A percentile compares a stretch with the other conserved stretches of the same genome.
These are phyloP conservation scores for Yarrowia sp. DNA, from an alignment of 805 yeast species.

Conservation along the genomic window DNA sequence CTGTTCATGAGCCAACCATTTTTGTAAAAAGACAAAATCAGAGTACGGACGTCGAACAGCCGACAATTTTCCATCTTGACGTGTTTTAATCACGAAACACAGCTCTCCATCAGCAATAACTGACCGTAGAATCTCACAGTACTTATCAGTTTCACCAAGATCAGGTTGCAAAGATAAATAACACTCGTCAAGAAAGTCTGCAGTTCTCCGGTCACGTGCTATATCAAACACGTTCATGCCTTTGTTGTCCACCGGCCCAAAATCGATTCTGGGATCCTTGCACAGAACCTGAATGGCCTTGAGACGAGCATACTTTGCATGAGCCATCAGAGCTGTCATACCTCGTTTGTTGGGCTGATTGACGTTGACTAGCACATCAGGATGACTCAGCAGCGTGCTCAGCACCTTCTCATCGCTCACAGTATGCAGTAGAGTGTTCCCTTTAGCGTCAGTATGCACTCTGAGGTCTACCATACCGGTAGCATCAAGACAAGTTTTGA, in stretches of 20 bases:
- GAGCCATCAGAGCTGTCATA: slow-evolving; percentile 69
- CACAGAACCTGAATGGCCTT: slow-evolving; percentile 57
- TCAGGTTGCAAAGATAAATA: background rate
- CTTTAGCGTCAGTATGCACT: slow-evolving; percentile 64
- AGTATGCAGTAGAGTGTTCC: slow-evolving; percentile 76
- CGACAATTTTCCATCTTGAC: slow-evolving; percentile 23
- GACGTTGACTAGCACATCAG: slow-evolving; percentile 42
- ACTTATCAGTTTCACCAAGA: background rate
- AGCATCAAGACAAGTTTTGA: slow-evolving; percentile 35
- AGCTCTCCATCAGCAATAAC: slow-evolving; percentile 31
- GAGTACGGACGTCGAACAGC: slow-evolving; percentile 37
- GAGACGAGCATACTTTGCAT: slow-evolving; percentile 63
- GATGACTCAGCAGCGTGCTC: slow-evolving; percentile 9
- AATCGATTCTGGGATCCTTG: slow-evolving; percentile 49
- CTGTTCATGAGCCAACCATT: slow-evolving; percentile 38
- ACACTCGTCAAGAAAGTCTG: slow-evolving; percentile 33
- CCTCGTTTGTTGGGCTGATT: slow-evolving; percentile 60
- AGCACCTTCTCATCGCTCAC: slow-evolving; percentile 44
- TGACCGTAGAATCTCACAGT: slow-evolving; percentile 26
- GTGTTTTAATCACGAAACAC: slow-evolving; percentile 33
- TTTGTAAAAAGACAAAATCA: slow-evolving; percentile 40
- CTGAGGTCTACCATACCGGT: slow-evolving; percentile 45
- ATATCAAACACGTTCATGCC: slow-evolving; percentile 40
- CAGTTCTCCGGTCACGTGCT: slow-evolving; percentile 36
- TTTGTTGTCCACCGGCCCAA: slow-evolving; percentile 38